A percentile compares a stretch with the other conserved stretches of the same genome.
Evolutionary conservation across 2,329 filamentous ascomycete species (phyloP).

Genomic region (Parafenestella ontariensis): DNA sequence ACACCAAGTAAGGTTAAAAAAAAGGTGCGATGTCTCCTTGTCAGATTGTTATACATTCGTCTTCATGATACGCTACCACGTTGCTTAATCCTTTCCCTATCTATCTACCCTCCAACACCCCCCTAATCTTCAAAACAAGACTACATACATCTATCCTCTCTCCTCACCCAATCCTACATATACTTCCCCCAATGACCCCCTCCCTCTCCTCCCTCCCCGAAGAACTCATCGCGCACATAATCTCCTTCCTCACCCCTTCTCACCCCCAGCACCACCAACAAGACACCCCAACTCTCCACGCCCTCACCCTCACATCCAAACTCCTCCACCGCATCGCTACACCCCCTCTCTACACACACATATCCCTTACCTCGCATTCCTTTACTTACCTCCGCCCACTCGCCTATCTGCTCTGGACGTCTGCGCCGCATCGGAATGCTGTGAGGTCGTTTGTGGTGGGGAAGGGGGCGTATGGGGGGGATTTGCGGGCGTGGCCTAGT

Average conservation of each 20-base stretch:
- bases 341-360: slow-evolving; percentile 16
- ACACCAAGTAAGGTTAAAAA: background rate
- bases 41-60: background rate
- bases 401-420: slow-evolving; percentile 19
- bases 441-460: slow-evolving; percentile 14
- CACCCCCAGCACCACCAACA: no score
- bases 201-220: slow-evolving; percentile 15
- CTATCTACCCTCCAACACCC: background rate
- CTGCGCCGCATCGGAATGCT: slow-evolving; percentile 3
- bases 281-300: background rate
- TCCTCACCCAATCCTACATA: background rate
- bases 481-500: slow-evolving; percentile 19
- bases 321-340: slow-evolving; percentile 21
- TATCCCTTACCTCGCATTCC: slow-evolving; percentile 10
- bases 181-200: background rate
- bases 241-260: background rate
- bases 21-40: background rate
- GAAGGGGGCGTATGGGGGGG: slow-evolving; percentile 21
- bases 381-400: slow-evolving; percentile 19
- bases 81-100: background rate
- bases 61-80: background rate
- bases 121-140: no score
- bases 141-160: no score
- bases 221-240: slow-evolving; percentile 21
- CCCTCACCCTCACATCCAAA: slow-evolving; percentile 17